Evolutionary conservation across 148 eudicot genomes (phyloP).

Genomic region (Polygonum aviculare): DNA sequence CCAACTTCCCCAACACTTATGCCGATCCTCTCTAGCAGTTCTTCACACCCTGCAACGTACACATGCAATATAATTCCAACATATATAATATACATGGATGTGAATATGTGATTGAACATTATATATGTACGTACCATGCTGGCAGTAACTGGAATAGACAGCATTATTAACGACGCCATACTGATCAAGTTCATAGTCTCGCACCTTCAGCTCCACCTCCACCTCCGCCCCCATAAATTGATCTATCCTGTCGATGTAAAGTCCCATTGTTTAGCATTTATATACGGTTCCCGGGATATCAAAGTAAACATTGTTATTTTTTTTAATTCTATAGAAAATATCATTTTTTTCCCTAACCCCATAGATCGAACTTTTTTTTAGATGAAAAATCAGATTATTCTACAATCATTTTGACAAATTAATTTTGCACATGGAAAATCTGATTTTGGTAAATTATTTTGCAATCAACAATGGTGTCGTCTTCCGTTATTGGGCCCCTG

Average conservation of each 20-base stretch:
- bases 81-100: no score
- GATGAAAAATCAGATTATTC: no score
- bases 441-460: no score
- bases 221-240: slow-evolving; percentile 50
- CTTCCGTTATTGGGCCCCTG: no score
- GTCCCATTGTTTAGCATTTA: no score
- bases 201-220: slow-evolving; percentile 62
- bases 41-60: slow-evolving; percentile 45
- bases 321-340: no score
- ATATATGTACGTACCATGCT: slow-evolving; percentile 42
- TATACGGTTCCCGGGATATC: no score
- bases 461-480: no score
- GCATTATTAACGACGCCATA: slow-evolving; percentile 96
- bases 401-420: slow-evolving; percentile 12
- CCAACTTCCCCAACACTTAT: slow-evolving; percentile 61
- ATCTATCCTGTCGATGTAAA: slow-evolving; percentile 22
- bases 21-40: slow-evolving; percentile 64
- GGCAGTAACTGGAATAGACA: slow-evolving; percentile 69
- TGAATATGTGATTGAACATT: no score
- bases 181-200: slow-evolving; percentile 82
- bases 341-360: no score
- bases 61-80: neutral
- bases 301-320: no score
- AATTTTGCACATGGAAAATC: neutral
- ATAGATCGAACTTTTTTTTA: no score